Evolutionary conservation across 768 basidiomycete species (phyloP).

Genomic region (Agaricus sinodeliciosus): DNA sequence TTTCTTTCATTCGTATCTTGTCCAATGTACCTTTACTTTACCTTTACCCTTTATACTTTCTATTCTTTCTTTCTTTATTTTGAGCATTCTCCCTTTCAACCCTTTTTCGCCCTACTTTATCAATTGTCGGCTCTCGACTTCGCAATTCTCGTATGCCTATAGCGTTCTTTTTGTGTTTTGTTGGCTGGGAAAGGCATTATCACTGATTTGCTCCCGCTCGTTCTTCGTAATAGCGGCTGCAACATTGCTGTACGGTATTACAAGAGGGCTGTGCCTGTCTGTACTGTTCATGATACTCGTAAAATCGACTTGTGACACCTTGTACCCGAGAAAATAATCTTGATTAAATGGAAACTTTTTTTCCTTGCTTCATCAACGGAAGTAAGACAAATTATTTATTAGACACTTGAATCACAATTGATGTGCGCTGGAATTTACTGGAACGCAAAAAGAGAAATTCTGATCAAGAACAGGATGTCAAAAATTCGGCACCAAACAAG

Average conservation of each 20-base stretch:
- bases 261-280: slow-evolving; percentile 10
- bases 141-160: background rate
- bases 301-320: slow-evolving; percentile 3
- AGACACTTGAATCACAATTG: too few relatives aligned
- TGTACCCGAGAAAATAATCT: slow-evolving; percentile 2
- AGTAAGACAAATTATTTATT: background rate
- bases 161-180: slow-evolving; percentile 8
- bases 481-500: too few relatives aligned
- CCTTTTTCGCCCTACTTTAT: slow-evolving; percentile 1
- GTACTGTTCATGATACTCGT: background rate
- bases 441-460: too few relatives aligned
- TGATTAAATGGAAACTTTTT: background rate
- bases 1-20: background rate
- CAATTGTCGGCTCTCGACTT: background rate
- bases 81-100: background rate
- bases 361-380: background rate
- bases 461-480: too few relatives aligned
- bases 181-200: background rate
- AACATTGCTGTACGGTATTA: slow-evolving; percentile 1
- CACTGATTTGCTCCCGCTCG: background rate
- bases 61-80: background rate
- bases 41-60: background rate
- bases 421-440: too few relatives aligned
- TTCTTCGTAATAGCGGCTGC: background rate
- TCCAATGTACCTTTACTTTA: slow-evolving; percentile 2